These are phyloP conservation scores for Withania somnifera DNA, from an alignment of 305 asterid genomes.

Conservation along the genomic window DNA sequence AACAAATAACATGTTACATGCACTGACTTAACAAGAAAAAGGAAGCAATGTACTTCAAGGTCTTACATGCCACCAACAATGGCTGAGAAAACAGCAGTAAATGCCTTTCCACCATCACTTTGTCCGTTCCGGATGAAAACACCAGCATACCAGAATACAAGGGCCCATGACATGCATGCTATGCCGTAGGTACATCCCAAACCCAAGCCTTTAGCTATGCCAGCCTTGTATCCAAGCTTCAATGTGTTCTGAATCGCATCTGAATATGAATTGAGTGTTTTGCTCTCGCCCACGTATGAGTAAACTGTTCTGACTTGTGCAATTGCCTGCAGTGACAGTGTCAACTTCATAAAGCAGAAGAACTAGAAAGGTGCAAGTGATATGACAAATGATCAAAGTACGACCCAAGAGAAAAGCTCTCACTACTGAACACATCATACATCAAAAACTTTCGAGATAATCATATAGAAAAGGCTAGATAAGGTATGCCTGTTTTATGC, in stretches of 20 bases:
- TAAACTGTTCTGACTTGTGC: constrained; percentile 97
- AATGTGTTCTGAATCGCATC: constrained; percentile 84
- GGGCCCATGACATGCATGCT: constrained; percentile 99
- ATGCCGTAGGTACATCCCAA: constrained; percentile 94
- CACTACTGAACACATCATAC: background rate
- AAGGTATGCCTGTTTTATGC: background rate
- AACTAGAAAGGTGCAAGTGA: background rate
- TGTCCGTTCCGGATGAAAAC: constrained; percentile 88
- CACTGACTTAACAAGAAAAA: background rate
- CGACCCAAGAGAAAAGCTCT: background rate
- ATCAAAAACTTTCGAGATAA: background rate
- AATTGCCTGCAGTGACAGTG: constrained; percentile 50
- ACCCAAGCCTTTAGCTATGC: constrained; percentile 98
- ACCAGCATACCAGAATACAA: constrained; percentile 98
- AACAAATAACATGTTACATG: background rate
- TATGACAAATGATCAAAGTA: background rate
- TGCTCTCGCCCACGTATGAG: constrained; percentile 86
- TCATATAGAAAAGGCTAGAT: background rate
- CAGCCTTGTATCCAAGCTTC: constrained; percentile 93
- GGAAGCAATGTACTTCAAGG: background rate
- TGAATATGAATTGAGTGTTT: constrained; percentile 69
- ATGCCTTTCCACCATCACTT: constrained; percentile 93
- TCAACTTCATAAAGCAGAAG: background rate
- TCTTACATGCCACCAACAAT: constrained; percentile 98
- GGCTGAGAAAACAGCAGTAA: constrained; percentile 94